phyloP scores from a whole-genome alignment of 2,329 filamentous ascomycete species.

The Phoma herbarum region DNA sequence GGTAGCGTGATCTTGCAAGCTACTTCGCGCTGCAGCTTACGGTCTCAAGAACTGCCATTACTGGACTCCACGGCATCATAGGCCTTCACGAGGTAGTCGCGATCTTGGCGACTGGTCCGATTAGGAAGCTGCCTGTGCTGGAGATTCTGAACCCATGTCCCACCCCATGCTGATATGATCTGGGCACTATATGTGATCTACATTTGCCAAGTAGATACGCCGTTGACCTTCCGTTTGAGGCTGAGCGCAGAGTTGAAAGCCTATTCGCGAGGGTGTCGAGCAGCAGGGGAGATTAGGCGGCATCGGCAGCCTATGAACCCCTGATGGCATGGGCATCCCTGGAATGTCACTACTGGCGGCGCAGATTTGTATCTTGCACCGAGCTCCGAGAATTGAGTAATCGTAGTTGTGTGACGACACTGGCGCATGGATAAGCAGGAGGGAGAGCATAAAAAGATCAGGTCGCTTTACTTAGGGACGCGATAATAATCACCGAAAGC shows the following conservation, averaged over 20 bases:
- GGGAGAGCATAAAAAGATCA: background rate
- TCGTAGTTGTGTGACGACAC: background rate
- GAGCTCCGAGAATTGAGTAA: background rate
- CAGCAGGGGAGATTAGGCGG: constrained; percentile 20
- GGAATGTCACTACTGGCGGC: constrained; percentile 1
- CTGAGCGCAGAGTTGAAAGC: constrained; percentile 11
- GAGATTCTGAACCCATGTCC: constrained; percentile 12
- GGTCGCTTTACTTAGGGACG: constrained; percentile 1
- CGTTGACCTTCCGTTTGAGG: constrained; percentile 24
- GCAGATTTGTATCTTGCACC: background rate
- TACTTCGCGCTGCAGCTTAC: constrained; percentile 18
- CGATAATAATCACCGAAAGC: background rate
- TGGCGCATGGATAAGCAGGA: background rate
- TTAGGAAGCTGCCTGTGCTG: constrained; percentile 18
- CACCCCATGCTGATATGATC: constrained; percentile 5
- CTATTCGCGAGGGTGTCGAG: constrained; percentile 11
- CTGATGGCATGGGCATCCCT: constrained; percentile 5
- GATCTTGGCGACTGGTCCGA: constrained; percentile 15
- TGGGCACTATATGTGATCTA: constrained; percentile 23
- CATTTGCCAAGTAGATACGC: constrained; percentile 20
- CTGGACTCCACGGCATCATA: constrained; percentile 13
- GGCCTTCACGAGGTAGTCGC: constrained; percentile 16
- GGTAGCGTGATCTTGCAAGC: constrained; percentile 20
- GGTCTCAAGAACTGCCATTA: constrained; percentile 12
- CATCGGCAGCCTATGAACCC: constrained; percentile 10